Percentiles rank a stretch among this genome's conserved stretches.
Evolutionary conservation across 352 stramenopile species (phyloP).

Genomic region (Globisporangium emineosum): DNA sequence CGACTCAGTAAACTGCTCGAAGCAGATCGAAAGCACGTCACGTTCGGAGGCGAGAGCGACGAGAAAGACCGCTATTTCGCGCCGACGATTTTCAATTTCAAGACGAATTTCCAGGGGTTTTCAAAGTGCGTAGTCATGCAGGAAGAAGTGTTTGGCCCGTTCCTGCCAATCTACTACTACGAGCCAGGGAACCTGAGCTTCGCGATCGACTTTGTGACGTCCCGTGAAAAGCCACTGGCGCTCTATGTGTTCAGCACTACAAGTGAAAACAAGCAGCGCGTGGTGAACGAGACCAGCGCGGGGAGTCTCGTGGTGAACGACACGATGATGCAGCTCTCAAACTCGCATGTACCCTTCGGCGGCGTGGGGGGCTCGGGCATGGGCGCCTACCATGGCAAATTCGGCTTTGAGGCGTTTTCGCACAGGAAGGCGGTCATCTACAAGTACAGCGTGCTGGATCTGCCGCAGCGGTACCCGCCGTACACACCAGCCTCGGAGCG

Average conservation of each 20-base stretch:
- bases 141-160: conserved; percentile 95
- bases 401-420: conserved; percentile 75
- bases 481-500: conserved; percentile 35
- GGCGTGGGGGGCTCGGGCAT: conserved; percentile 79
- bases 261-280: conserved; percentile 35
- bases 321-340: conserved; percentile 67
- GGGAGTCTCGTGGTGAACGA: conserved; percentile 74
- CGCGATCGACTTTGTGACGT: conserved; percentile 33
- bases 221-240: conserved; percentile 70
- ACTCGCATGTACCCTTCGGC: conserved; percentile 72
- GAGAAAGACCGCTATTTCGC: conserved; percentile 72
- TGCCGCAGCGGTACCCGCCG: conserved; percentile 49
- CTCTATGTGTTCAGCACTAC: conserved; percentile 81
- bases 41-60: conserved; percentile 58
- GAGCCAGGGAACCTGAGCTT: conserved; percentile 29
- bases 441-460: conserved; percentile 60
- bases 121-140: conserved; percentile 63
- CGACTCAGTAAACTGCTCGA: conserved; percentile 42
- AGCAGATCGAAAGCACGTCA: conserved; percentile 49
- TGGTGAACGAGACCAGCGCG: conserved; percentile 46
- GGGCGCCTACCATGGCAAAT: conserved; percentile 79
- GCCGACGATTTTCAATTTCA: conserved; percentile 89
- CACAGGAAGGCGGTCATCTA: conserved; percentile 67
- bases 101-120: conserved; percentile 54
- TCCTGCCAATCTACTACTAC: conserved; percentile 92